Base-by-base conservation (phyloP, 148 eudicot species). In the Limonium bicolor region DNA sequence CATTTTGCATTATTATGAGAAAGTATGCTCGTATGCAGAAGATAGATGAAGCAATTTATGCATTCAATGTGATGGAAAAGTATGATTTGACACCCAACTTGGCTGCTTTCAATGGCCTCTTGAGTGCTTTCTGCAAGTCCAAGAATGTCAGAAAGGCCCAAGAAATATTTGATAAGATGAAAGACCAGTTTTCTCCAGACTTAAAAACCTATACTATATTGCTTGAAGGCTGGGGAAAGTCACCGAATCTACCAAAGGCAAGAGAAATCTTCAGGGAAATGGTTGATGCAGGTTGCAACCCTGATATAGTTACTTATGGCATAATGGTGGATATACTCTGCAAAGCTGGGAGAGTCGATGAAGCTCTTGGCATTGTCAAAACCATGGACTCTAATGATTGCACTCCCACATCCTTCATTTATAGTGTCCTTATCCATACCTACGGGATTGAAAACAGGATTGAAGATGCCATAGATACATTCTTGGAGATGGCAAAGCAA, bases 1-100 rank as follows among this genome's bases (percentile, higher is more conserved):
- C 95, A 7, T 88, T 88, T 50, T 88, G 97, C 55, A 80, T 84
- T 36, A 80, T 88, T 24, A 88, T 88, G 84, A 75, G 86, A 57
- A 84, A 61, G 66, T 88, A 88, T 65, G 94, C 95, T 27, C 73
- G 97, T 51, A 81, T 79, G 49, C 76, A 77, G 42, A 88, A 88
- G 72, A 67, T 88, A 48, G 84, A 84, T 27, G 95, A 88, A 64
- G 81, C 94, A n/a, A 69, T 88, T 26, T 88, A 88, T 56, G 58
- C 92, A 4, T 84, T 77, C 56, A 83, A 84, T 50, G 55, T 84
- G 34, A 84, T 81, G 95, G 77, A 72, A 33, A 84, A 77, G 42
- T 80, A 80, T 41, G 73, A 58, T 10, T 29, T 77, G 13, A 34
- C 62, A 10, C 73, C 97, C 15, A 84, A 72, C 55, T 33, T 88